phyloP scores from a whole-genome alignment of 2,329 filamentous ascomycete genomes.

The Paraconiothyrium sp. region DNA sequence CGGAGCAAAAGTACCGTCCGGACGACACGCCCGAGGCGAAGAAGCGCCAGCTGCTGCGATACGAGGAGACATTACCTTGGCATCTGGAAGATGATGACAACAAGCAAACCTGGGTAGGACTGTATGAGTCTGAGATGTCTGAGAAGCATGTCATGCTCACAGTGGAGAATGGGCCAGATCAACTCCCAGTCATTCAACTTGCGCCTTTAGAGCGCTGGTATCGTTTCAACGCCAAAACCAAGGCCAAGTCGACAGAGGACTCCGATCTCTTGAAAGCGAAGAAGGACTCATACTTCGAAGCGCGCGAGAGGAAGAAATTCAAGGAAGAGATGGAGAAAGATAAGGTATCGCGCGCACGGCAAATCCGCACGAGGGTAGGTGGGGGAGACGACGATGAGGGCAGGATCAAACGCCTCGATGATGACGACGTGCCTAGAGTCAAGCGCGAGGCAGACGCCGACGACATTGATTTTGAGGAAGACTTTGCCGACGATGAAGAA shows the following conservation, averaged over 20 bases:
- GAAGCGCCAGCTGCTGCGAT: conserved; percentile 72
- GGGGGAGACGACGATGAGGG: conserved; percentile 51
- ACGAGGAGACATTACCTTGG: conserved; percentile 96
- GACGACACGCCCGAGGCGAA: conserved; percentile 78
- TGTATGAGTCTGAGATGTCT: conserved; percentile 88
- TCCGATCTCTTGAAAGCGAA: conserved; percentile 87
- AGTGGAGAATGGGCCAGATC: conserved; percentile 69
- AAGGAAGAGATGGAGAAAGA: conserved; percentile 58
- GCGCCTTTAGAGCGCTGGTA: conserved; percentile 97
- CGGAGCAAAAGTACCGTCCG: conserved; percentile 83
- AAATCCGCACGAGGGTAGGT: conserved; percentile 43
- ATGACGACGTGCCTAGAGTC: conserved; percentile 53
- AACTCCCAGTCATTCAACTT: conserved; percentile 72
- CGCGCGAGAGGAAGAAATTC: conserved; percentile 28
- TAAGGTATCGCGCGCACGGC: conserved; percentile 48
- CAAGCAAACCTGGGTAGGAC: conserved; percentile 92
- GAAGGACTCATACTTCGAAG: conserved; percentile 76
- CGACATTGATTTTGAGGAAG: conserved; percentile 74
- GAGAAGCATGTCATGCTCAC: conserved; percentile 82
- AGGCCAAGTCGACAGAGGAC: conserved; percentile 82
- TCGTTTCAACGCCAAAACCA: conserved; percentile 78
- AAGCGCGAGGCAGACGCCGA: conserved; percentile 67
- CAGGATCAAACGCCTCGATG: conserved; percentile 51
- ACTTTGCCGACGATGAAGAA: conserved; percentile 89
- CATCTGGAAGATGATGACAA: conserved; percentile 96